Conservation (phyloP, 2,329 filamentous ascomycete genomes). For the Ploettnerulaceae sp. region DNA sequence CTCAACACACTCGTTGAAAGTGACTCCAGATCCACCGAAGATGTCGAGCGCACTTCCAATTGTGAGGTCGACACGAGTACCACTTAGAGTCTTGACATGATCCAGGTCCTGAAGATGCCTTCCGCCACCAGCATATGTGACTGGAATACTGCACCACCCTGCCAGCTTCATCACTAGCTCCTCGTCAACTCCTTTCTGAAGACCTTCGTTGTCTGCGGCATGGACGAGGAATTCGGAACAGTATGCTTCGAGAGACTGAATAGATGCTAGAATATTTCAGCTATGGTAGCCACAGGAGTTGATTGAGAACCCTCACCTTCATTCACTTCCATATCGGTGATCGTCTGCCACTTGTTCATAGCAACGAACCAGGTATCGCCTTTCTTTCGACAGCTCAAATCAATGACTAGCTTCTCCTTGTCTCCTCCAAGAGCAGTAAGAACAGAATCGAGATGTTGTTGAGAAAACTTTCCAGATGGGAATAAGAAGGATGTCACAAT, state of each 20-base stretch:
- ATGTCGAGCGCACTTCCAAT: conserved; percentile 96
- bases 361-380: conserved; percentile 85
- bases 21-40: conserved; percentile 84
- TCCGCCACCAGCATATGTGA: conserved; percentile 96
- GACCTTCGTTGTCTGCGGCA: conserved; percentile 91
- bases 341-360: conserved; percentile 98
- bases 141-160: conserved; percentile 83
- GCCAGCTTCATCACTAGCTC: conserved; percentile 71
- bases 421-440: conserved; percentile 68
- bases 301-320: conserved; percentile 54
- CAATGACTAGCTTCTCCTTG: conserved; percentile 80
- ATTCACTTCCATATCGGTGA: conserved; percentile 93
- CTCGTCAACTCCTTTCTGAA: conserved; percentile 88
- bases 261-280: conserved; percentile 56
- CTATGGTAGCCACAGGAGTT: background rate
- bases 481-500: conserved; percentile 97
- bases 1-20: conserved; percentile 78
- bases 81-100: conserved; percentile 71
- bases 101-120: conserved; percentile 77
- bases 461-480: conserved; percentile 75
- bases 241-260: conserved; percentile 76
- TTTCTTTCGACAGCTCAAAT: conserved; percentile 81
- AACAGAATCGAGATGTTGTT: conserved; percentile 68
- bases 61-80: conserved; percentile 82
- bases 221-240: conserved; percentile 97